Evolutionary conservation across 2,329 filamentous ascomycete species (phyloP), one percentile per base, ranked within the genome.

Genomic region (Diaporthe ampelina): DNA sequence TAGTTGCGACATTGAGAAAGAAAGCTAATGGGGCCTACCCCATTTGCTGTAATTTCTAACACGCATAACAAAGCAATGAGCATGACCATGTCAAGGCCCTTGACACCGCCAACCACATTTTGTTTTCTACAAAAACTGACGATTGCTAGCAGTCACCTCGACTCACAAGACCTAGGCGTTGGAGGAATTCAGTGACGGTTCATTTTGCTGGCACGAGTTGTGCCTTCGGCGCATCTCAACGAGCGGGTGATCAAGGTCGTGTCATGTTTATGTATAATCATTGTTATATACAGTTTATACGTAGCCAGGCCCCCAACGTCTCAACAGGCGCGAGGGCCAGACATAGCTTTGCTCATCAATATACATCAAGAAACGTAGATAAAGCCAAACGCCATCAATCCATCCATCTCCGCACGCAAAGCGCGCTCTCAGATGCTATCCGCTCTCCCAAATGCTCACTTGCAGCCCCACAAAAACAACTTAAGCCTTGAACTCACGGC

Each of bases 231-330:
- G 21, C 5, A 8, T 8, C 48, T 15, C 48, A 40, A 15, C 10
- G 3, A 15, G 37, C 10, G 13, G 37, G 11, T 2, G 37, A 37
- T 37, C 35, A 37, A 37, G 35, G 35, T 37, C 1, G 32, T 37
- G 10, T 15, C 56, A 58, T 58, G 29, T 13, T 11, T 9, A 54
- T 68, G 4, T 54, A 3, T 45, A 40, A 68, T 68, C 45, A 54
- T 68, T 68, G n/a, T 50, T 68, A 68, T 68, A 3, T 68, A 68
- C 63, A 68, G n/a, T 68, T 37, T 68, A 19, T 40, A 40, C 63
- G 48, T 68, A 37, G 13, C 52, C 13, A 19, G 37, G 29, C 29
- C 15, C 45, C 45, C 2, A 15, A 1, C 29, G 8, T 11, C 10
- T n/a, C 1, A n/a, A 6, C 6, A 6, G 15, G 29, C 1, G 13